These are phyloP conservation scores for Komagataea norvegica DNA, from an alignment of 1,139 yeast genomes.

Conservation along the genomic window DNA sequence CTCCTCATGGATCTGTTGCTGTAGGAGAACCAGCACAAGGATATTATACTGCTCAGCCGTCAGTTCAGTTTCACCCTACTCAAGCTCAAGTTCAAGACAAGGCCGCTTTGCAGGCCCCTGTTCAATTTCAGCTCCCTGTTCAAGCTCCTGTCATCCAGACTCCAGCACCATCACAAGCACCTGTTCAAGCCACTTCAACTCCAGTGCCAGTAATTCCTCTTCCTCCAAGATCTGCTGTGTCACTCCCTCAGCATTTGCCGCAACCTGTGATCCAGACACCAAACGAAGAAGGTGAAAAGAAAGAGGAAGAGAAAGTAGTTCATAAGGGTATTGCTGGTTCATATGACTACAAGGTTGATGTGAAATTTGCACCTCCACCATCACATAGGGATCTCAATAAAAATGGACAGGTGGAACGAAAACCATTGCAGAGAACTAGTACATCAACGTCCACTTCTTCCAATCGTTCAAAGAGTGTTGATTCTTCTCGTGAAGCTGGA, in stretches of 20 bases:
- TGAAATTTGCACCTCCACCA: slow-evolving; percentile 34
- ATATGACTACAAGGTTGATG: slow-evolving; percentile 27
- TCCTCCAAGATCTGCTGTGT: background rate
- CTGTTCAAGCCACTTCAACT: background rate
- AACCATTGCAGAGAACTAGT: background rate
- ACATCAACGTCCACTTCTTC: background rate
- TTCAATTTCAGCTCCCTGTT: no score
- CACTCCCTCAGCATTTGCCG: background rate
- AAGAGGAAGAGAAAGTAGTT: slow-evolving; percentile 12
- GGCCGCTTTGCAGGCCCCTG: no score
- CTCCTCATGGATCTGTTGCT: no score
- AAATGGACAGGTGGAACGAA: no score
- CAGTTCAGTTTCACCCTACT: no score
- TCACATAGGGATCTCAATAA: slow-evolving; percentile 16
- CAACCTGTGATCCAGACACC: background rate
- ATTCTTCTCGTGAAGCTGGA: slow-evolving; percentile 15
- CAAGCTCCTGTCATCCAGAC: no score
- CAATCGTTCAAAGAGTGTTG: background rate
- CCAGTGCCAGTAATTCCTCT: background rate
- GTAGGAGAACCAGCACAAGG: no score
- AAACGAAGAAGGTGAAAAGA: background rate
- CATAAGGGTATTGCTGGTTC: slow-evolving; percentile 23
- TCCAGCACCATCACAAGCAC: background rate
- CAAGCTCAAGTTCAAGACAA: no score
- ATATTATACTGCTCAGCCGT: no score